These are phyloP conservation scores for Acer campestre DNA, from an alignment of 345 rosid genomes.

Conservation along the genomic window DNA sequence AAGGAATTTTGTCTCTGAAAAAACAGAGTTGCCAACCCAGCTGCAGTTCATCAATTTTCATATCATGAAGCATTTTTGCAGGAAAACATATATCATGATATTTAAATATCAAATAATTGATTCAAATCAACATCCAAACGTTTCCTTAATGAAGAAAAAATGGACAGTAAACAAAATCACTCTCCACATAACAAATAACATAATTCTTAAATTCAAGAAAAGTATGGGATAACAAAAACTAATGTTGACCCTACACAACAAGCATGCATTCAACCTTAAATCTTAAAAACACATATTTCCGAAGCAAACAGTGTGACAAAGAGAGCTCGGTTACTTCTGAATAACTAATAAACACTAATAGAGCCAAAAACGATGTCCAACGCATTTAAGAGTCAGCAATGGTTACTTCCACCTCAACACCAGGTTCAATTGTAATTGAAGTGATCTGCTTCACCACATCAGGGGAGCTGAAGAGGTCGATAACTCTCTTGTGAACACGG, in stretches of 20 bases:
- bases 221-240: conserved; percentile 18
- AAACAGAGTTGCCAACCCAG: not conserved
- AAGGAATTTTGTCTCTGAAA: not conserved
- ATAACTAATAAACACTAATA: not conserved
- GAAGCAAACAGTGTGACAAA: conserved; percentile 3
- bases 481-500: conserved; percentile 73
- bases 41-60: not conserved
- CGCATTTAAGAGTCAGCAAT: conserved; percentile 53
- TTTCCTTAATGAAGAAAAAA: not conserved
- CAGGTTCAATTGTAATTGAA: conserved; percentile 73
- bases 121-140: conserved; percentile 8
- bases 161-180: conserved; percentile 24
- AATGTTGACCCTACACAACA: conserved; percentile 19
- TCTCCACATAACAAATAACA: conserved; percentile 9
- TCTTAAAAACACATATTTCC: conserved; percentile 9
- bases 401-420: conserved; percentile 78
- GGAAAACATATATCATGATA: not conserved
- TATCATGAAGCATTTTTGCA: not conserved
- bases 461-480: conserved; percentile 73
- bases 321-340: conserved; percentile 1
- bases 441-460: conserved; percentile 82
- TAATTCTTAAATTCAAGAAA: conserved; percentile 8
- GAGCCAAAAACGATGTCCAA: conserved; percentile 13
- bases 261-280: not conserved
- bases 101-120: not conserved